phyloP scores from a whole-genome alignment of 257 asterid genomes.

The Rhazya stricta region DNA sequence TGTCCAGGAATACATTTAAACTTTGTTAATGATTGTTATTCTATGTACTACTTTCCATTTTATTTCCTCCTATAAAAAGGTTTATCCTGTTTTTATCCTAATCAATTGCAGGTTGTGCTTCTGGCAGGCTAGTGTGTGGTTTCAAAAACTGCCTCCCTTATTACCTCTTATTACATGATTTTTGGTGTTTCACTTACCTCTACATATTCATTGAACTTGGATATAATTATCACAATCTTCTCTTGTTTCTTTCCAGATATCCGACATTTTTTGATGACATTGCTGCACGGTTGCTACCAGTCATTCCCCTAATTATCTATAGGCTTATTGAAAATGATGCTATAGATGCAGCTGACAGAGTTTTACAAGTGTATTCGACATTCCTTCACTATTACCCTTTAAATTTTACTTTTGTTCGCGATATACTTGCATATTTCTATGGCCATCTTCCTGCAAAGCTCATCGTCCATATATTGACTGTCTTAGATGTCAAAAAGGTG shows the following conservation, averaged over 20 bases:
- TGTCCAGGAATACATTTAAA: neutral
- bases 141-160: constrained; percentile 2
- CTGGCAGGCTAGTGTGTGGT: neutral
- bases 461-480: constrained; percentile 69
- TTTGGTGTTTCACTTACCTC: neutral
- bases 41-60: neutral
- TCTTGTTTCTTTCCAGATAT: constrained; percentile 43
- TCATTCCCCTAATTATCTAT: constrained; percentile 79
- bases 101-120: neutral
- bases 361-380: constrained; percentile 66
- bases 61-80: neutral
- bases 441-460: constrained; percentile 95
- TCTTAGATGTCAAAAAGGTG: constrained; percentile 85
- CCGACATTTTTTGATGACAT: constrained; percentile 96
- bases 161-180: neutral
- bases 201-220: neutral
- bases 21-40: neutral
- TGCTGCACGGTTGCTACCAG: constrained; percentile 93
- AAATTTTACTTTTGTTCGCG: constrained; percentile 93
- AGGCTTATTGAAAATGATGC: constrained; percentile 88
- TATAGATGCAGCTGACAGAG: constrained; percentile 91
- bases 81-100: neutral
- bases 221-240: constrained; percentile 8
- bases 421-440: constrained; percentile 91
- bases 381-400: constrained; percentile 88